A percentile compares a stretch with the other conserved stretches of the same genome.
phyloP scores from a whole-genome alignment of 208 protist genomes.

The Porcisia hertigi region DNA sequence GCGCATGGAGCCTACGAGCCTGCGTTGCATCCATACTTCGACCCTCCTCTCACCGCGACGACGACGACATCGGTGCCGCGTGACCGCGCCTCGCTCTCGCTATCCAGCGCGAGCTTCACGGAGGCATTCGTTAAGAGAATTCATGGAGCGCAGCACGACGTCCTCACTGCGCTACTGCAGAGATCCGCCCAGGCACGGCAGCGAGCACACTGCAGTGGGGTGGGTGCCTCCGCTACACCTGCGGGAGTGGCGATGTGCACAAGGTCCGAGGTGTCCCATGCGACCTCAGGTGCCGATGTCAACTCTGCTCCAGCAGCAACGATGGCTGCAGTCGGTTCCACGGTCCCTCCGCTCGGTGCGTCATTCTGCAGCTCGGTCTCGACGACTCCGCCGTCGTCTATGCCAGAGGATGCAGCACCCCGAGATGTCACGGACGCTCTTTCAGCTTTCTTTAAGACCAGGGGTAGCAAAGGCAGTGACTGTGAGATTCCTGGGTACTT shows the following conservation, averaged over 20 bases:
- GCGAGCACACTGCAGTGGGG: background rate
- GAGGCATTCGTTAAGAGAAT: no score
- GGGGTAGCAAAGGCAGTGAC: background rate
- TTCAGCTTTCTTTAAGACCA: background rate
- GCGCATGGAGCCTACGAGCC: slow-evolving; percentile 1
- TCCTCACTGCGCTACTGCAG: slow-evolving; percentile 3
- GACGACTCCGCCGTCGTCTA: background rate
- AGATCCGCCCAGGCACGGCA: slow-evolving; percentile 6
- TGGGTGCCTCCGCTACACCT: background rate
- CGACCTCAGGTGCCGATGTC: background rate
- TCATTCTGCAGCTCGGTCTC: background rate
- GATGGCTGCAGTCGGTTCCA: background rate
- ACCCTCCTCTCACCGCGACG: background rate
- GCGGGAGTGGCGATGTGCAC: background rate
- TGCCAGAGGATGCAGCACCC: background rate
- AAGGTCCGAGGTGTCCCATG: background rate
- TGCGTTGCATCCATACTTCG: slow-evolving; percentile 9
- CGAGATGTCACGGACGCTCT: background rate
- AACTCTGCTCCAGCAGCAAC: background rate
- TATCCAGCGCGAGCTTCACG: background rate
- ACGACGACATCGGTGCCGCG: background rate
- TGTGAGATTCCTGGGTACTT: background rate
- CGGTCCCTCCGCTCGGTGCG: background rate
- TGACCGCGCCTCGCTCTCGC: background rate
- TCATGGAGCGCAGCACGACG: background rate